A percentile compares a stretch with the other conserved stretches of the same genome.
Conservation (phyloP, 129 eudicot species). For the Artemisia annua region DNA sequence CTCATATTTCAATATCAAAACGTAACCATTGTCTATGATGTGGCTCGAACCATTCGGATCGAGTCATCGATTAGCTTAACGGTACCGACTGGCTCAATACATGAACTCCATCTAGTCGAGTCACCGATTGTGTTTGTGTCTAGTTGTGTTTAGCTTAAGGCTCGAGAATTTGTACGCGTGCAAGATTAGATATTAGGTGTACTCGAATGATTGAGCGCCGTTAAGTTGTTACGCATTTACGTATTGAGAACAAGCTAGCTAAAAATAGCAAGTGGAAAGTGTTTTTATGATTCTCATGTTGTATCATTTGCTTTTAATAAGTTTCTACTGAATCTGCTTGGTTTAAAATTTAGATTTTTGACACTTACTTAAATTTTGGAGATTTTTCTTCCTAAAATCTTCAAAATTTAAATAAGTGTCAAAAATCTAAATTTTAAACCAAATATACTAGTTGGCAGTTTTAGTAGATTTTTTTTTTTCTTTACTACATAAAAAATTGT, state of each 20-base stretch:
- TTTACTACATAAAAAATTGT: no score
- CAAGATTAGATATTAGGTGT: conserved; percentile 10
- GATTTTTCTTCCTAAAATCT: not conserved
- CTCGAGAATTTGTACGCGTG: conserved; percentile 8
- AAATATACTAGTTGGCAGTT: no score
- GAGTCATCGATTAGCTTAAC: conserved; percentile 22
- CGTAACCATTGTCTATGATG: conserved; percentile 17
- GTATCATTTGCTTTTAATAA: conserved; percentile 3
- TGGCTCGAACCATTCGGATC: not conserved
- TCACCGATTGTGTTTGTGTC: conserved; percentile 1
- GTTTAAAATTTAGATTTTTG: no score
- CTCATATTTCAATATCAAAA: conserved; percentile 16
- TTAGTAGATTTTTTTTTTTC: no score
- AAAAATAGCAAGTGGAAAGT: conserved; percentile 17
- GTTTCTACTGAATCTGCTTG: no score
- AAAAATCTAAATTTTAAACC: not conserved
- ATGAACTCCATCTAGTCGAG: conserved; percentile 11
- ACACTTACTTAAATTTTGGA: no score
- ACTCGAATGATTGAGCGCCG: conserved; percentile 28
- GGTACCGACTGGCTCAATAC: not conserved
- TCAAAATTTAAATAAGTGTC: conserved; percentile 2
- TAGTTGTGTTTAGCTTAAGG: not conserved
- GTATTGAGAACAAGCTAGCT: conserved; percentile 19
- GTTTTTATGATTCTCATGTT: conserved; percentile 16
- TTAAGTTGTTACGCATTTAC: conserved; percentile 35